Base-by-base conservation (phyloP, 257 asterid species). In the Striga asiatica region DNA sequence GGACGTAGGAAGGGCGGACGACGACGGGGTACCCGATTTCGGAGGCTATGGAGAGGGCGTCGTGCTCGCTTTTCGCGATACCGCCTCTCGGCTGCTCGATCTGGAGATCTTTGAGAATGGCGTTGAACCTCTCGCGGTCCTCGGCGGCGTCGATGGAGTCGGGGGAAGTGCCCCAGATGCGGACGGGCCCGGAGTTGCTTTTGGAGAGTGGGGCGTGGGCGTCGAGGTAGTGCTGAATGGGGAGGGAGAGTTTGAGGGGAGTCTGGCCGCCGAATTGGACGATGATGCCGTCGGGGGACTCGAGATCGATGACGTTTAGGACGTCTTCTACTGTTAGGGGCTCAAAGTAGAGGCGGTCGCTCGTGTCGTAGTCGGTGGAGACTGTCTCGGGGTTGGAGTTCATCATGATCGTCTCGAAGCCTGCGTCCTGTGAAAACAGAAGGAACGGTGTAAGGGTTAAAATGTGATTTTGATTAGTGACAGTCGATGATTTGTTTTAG, bases 211-310 rank as follows among this genome's bases (percentile, higher is more conserved):
- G 32, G 83, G 94, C 67, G 70, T 81, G 43, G 50, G 58, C 75
- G 3, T 82, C 94, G 14, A 88, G 46, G 55, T 84, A 88, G 17
- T 69, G 84, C 75, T 88, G 85, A 58, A 88, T 84, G 8, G 97
- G 94, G 54, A 85, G 86, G 54, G 97, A 74, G 53, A 92, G 58
- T 67, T 92, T 92, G 38, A 92, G 70, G 2, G 97, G 99, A 9
- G 99, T 92, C 72, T 92, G 99, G 47, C 99, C 99, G 19, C 97
- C 99, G 60, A 92, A 92, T 72, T 92, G 99, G 50, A 92, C 97
- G 47, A 92, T 92, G 32, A 92, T 92, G 50, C 97, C 99, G 67
- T 92, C 99, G 1, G 99, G 99, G 59, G 84, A 56, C 74, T 92
- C 99, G 76, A 92, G 67, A 76, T 92, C 97, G 2, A 92, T 92